These are phyloP conservation scores for Cercospora nicotianae DNA, from an alignment of 2,329 filamentous ascomycete genomes.

Conservation along the genomic window DNA sequence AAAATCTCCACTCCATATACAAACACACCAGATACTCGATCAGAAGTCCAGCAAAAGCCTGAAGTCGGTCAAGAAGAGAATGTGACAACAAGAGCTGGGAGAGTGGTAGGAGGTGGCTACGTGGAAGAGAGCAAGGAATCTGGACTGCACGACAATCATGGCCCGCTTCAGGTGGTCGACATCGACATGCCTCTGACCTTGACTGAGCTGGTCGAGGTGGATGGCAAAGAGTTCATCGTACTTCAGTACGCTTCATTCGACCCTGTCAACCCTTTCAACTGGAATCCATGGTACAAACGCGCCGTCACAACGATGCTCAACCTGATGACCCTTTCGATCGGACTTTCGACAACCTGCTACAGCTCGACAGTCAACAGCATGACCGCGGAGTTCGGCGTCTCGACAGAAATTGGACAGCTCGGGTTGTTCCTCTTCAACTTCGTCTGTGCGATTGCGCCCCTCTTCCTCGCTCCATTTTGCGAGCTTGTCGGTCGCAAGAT, in stretches of 20 bases:
- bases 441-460: constrained; percentile 50
- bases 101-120: constrained; percentile 45
- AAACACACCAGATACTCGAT: constrained; percentile 29
- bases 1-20: constrained; percentile 27
- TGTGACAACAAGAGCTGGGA: constrained; percentile 31
- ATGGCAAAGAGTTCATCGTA: constrained; percentile 50
- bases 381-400: constrained; percentile 47
- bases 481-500: constrained; percentile 52
- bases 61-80: constrained; percentile 23
- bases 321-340: constrained; percentile 56
- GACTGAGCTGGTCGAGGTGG: constrained; percentile 45
- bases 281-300: constrained; percentile 45
- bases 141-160: constrained; percentile 37
- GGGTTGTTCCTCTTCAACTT: constrained; percentile 55
- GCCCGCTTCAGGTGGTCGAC: constrained; percentile 46
- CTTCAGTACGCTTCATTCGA: constrained; percentile 51
- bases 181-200: constrained; percentile 53
- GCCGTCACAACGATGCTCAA: constrained; percentile 52
- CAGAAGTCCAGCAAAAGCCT: constrained; percentile 20
- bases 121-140: constrained; percentile 38
- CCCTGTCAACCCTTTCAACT: constrained; percentile 56
- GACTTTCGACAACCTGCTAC: constrained; percentile 56
- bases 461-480: constrained; percentile 53
- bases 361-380: constrained; percentile 52
- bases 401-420: constrained; percentile 48